Base-by-base conservation (phyloP, 139 green algal genomes). In the Chlorella sp. region DNA sequence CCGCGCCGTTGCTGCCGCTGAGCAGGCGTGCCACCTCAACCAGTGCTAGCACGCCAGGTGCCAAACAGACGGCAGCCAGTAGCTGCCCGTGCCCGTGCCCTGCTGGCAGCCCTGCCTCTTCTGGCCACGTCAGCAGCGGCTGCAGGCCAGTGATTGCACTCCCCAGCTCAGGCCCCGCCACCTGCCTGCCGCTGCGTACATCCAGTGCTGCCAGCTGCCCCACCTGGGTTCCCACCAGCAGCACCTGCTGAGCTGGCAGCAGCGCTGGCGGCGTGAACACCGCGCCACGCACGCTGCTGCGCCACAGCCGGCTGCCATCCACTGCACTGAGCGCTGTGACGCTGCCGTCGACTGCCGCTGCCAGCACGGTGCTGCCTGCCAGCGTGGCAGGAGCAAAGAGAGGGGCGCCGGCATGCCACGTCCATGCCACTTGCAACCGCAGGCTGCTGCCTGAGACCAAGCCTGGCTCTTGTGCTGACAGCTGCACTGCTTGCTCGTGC, bases 261-360 rank as follows among this genome's bases (percentile, higher is more conserved):
- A 89, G 64, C 75, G 92, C 82, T 87, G 85, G 36, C 4, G 90
- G 76, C 64, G 82, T 60, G 81, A 75, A 87, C 37, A 88, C 32
- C 0, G 87, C 75, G 39, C 57, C 64, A 4, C 21, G 53, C 81
- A 75, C 53, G 2, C 12, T 28, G 0, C 18, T 34, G 14, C 40
- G 30, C 84, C 75, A 86, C 28, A 68, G 68, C 28, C 7, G 15
- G n/a, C 21, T 60, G 34, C 60, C 85, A 28, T 48, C 36, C 11
- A 15, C 34, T 36, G 28, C 11, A 61, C 69, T 53, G 12, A 91
- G 36, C 34, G 36, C 81, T 5, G 26, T 34, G 5, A 91, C 24
- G 57, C 53, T 69, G 48, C 89, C 85, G 76, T 83, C 86, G n/a
- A 91, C 85, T 7, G 69, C 86, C 15, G 37, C 89, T 3, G 32